Evolutionary conservation across 139 green algal genomes (phyloP).

Genomic region (Ostreobium quekettii): DNA sequence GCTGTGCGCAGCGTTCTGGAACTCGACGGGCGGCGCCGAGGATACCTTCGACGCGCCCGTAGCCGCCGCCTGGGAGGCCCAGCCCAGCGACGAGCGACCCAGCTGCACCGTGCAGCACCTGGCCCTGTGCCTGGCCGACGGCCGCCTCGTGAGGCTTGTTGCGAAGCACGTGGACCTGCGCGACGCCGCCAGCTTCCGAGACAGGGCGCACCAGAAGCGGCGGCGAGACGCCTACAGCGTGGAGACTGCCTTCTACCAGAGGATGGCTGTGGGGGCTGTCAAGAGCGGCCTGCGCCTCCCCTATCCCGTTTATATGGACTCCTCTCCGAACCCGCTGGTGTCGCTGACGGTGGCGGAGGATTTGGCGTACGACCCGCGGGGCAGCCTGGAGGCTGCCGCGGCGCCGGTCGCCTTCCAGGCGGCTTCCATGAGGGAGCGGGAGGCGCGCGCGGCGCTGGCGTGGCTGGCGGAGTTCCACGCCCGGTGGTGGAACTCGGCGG

Average conservation of each 20-base stretch:
- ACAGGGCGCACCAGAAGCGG: constrained; percentile 2
- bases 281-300: background rate
- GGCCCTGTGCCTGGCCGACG: too few relatives aligned
- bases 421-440: background rate
- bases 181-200: background rate
- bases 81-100: too few relatives aligned
- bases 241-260: constrained; percentile 6
- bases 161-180: too few relatives aligned
- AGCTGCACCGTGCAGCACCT: too few relatives aligned
- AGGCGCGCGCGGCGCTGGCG: background rate
- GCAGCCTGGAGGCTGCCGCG: background rate
- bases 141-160: too few relatives aligned
- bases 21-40: too few relatives aligned
- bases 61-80: too few relatives aligned
- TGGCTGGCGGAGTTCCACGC: constrained; percentile 11
- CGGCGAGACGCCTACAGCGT: background rate
- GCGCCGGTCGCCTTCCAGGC: background rate
- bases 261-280: background rate
- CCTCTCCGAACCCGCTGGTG: background rate
- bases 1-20: too few relatives aligned
- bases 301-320: too few relatives aligned
- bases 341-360: background rate
- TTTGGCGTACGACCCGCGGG: background rate
- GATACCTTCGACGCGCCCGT: too few relatives aligned
- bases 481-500: background rate